Evolutionary conservation across 2,329 filamentous ascomycete species (phyloP).

Genomic region (Penicillium oxalicum): DNA sequence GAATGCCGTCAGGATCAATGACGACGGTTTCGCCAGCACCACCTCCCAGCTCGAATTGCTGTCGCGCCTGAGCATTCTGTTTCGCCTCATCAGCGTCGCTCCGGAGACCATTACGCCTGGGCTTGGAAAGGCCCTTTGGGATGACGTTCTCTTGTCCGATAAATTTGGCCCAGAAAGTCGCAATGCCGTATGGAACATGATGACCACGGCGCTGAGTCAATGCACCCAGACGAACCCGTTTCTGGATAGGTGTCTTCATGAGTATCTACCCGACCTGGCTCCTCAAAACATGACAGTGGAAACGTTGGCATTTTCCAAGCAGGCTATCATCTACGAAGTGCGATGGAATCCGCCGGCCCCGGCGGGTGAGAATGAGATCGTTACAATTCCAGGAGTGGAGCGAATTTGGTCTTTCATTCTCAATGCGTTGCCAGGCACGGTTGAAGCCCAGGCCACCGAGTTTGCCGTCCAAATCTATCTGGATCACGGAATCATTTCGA

Average conservation of each 20-base stretch:
- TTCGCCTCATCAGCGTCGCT: conserved; percentile 55
- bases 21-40: conserved; percentile 36
- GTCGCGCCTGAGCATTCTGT: conserved; percentile 54
- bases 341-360: conserved; percentile 51
- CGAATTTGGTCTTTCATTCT: conserved; percentile 80
- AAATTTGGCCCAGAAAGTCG: conserved; percentile 57
- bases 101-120: conserved; percentile 57
- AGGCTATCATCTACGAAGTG: conserved; percentile 45
- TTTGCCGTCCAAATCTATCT: conserved; percentile 72
- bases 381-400: conserved; percentile 52
- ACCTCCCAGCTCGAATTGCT: conserved; percentile 42
- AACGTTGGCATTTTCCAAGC: conserved; percentile 40
- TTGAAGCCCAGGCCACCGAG: conserved; percentile 63
- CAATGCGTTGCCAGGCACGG: conserved; percentile 56
- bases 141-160: conserved; percentile 61
- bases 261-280: conserved; percentile 36
- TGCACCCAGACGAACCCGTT: conserved; percentile 33
- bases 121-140: conserved; percentile 63
- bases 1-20: conserved; percentile 45
- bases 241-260: conserved; percentile 40
- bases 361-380: conserved; percentile 34
- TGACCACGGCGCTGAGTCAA: conserved; percentile 43
- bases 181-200: conserved; percentile 62
- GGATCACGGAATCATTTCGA: conserved; percentile 41
- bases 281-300: conserved; percentile 36